Base-by-base conservation (phyloP, 768 basidiomycete species). In the Boletus patriciae region DNA sequence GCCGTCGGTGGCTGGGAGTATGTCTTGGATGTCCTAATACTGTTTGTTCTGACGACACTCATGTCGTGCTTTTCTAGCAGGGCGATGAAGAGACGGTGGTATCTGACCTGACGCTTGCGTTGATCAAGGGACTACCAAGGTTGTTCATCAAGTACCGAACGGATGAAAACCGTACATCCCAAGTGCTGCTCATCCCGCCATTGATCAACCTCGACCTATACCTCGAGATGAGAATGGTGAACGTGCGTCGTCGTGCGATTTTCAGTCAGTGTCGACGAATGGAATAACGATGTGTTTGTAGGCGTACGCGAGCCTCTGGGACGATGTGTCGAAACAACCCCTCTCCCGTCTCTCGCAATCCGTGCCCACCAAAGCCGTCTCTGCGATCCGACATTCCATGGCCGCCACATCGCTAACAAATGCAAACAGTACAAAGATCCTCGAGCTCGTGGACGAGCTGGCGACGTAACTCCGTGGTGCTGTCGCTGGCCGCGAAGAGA, bases 131-230 rank as follows among this genome's bases (percentile, higher is more conserved):
- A 3, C 77, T 98, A 2, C 94, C 95, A 0, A 79, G 86, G 41
- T 77, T 98, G 18, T 92, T 98, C 70, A 83, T 93, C 68, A 97
- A 96, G 69, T 88, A 98, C 70, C 94, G 98, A 71, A 87, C 91
- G 2, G 92, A 96, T 72, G 83, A 85, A 50, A 81, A 79, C 42
- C 85, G 93, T 13, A 92, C 96, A 61, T 82, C 86, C 6, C 84
- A 92, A 49, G 84, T 98, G 3, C 74, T 99, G 29, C 66, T 84
- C 19, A 82, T 99, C 37, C 91, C 92, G 1, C 83, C 84, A 13
- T 72, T 95, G 25, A 90, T 98, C 87, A 90, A 92, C 61, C 77
- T 98, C 40, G 90, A 94, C 52, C 74, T 95, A 29, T 99, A 98
- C 70, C 81, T 95, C 43, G 95, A 98, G 72, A 90, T 97, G 88